These are phyloP conservation scores for Kondoa subrosea DNA, from an alignment of 768 basidiomycete species.

Conservation along the genomic window DNA sequence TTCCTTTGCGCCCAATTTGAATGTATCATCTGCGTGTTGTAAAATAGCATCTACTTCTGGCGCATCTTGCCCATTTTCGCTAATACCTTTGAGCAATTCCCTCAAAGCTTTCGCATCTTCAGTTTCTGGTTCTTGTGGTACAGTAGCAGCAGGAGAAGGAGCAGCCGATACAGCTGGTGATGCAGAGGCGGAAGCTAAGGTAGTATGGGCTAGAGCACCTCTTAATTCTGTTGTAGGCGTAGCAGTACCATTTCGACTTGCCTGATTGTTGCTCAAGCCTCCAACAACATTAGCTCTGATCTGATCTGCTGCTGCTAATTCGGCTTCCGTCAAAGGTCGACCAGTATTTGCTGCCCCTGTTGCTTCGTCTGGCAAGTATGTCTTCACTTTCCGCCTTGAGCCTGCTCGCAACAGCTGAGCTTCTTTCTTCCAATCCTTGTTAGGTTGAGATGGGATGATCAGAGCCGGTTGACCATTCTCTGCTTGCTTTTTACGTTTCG, in stretches of 20 bases:
- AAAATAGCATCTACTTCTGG: constrained; percentile 49
- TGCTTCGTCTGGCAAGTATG: constrained; percentile 52
- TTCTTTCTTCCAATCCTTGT: constrained; percentile 74
- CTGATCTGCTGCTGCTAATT: constrained; percentile 35
- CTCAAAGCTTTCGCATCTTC: constrained; percentile 60
- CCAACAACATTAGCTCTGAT: constrained; percentile 24
- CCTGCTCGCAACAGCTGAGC: constrained; percentile 49
- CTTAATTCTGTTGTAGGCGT: constrained; percentile 34
- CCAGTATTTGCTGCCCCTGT: constrained; percentile 45
- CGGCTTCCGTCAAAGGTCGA: constrained; percentile 39
- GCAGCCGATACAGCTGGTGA: background rate
- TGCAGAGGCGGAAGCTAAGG: background rate
- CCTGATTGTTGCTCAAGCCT: constrained; percentile 28
- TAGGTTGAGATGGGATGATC: constrained; percentile 69
- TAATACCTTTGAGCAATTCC: constrained; percentile 49
- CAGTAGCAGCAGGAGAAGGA: background rate
- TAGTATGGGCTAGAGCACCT: background rate
- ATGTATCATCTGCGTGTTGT: constrained; percentile 26
- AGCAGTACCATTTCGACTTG: constrained; percentile 25
- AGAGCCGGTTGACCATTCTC: constrained; percentile 44
- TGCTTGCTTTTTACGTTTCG: constrained; percentile 30
- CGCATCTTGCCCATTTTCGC: constrained; percentile 31
- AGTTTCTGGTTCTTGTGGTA: constrained; percentile 39
- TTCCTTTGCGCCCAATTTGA: constrained; percentile 27
- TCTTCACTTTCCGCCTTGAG: constrained; percentile 27